Base-by-base conservation (phyloP, 371 early-diverging fungal species). In the Apophysomyces sp. region DNA sequence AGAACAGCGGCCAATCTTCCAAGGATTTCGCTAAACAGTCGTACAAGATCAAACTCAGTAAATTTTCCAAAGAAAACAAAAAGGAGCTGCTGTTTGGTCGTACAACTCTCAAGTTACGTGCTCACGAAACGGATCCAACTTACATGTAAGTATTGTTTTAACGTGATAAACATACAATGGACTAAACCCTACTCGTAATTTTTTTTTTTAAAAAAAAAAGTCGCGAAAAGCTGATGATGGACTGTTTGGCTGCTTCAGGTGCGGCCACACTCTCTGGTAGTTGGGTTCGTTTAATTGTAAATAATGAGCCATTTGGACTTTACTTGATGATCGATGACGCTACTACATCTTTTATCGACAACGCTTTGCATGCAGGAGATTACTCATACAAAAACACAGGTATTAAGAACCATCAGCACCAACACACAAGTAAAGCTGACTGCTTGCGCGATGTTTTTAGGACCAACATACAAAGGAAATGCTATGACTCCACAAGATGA, bases 271-370 rank as follows among this genome's bases (percentile, higher is more conserved):
- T 77, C 30, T 77, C 75, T 36, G 75, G 71, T 16, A 70, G 73
- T n/a, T 81, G 76, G 66, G 76, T 74, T 49, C 79, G 82, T 55
- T 67, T 81, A 7, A 77, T 62, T 37, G 65, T 81, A 61, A 81
- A 81, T 62, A 68, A 67, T 39, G 61, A 69, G 31, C 59, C 72
- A 26, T 79, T 72, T 40, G 82, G 82, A 52, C 61, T 81, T n/a
- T 81, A 63, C 59, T 51, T 81, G 55, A 70, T 81, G 74, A 79
- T 76, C 40, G 82, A 81, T 54, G 82, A 81, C 34, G 76, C 74
- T 54, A 69, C 75, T 12, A 77, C 69, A 49, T 76, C 75, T 27
- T 77, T 79, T 58, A 44, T 67, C 56, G 77, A 79, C 56, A 72
- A 75, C 52, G 73, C 71, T 1, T 55, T 81, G 12, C 66, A 63